Percentiles rank a stretch among this genome's conserved stretches.
phyloP scores from a whole-genome alignment of 257 asterid species.

The Nicotiana noctiflora region DNA sequence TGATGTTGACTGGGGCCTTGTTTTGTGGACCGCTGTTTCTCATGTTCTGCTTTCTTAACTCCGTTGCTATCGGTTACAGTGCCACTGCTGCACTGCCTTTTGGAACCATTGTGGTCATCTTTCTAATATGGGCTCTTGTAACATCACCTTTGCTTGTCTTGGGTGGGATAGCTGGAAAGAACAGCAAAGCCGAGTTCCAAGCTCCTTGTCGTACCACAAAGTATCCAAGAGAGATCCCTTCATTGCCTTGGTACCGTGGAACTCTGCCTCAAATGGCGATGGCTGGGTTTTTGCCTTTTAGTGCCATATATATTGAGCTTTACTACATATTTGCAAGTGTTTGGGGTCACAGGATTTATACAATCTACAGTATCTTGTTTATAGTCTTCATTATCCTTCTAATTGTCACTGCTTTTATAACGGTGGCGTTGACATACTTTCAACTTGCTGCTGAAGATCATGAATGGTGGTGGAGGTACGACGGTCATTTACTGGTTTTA shows the following conservation, averaged over 20 bases:
- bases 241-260: constrained; percentile 39
- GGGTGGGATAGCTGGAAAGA: constrained; percentile 46
- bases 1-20: constrained; percentile 32
- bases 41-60: constrained; percentile 37
- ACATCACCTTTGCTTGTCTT: constrained; percentile 41
- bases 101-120: constrained; percentile 43
- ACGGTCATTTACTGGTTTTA: background rate
- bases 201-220: constrained; percentile 45
- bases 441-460: constrained; percentile 52
- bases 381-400: constrained; percentile 40
- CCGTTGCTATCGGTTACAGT: constrained; percentile 38
- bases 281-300: constrained; percentile 49
- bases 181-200: constrained; percentile 38
- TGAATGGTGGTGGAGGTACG: constrained; percentile 53
- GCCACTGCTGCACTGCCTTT: constrained; percentile 48
- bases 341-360: constrained; percentile 46
- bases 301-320: constrained; percentile 47
- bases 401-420: constrained; percentile 43
- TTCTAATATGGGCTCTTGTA: constrained; percentile 42
- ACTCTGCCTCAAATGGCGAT: constrained; percentile 45
- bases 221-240: constrained; percentile 44
- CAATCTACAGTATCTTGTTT: constrained; percentile 40
- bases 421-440: constrained; percentile 43
- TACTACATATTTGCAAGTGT: constrained; percentile 48
- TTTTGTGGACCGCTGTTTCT: constrained; percentile 40